A percentile compares a stretch with the other conserved stretches of the same genome.
phyloP scores from a whole-genome alignment of 768 basidiomycete species.

The Lentinula edodes region DNA sequence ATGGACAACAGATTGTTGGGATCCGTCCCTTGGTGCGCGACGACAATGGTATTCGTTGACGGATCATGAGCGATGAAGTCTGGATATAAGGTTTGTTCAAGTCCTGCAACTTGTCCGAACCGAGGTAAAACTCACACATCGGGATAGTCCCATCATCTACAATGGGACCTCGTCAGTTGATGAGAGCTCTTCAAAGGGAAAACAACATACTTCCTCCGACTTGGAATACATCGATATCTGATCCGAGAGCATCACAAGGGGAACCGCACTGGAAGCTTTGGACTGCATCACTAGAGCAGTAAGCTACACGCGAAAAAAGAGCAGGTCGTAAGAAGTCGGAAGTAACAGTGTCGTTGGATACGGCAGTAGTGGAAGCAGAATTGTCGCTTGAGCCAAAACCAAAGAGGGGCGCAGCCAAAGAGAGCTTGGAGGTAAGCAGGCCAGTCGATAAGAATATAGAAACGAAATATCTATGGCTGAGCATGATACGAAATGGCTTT shows the following conservation, averaged over 20 bases:
- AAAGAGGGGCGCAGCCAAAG: slow-evolving; percentile 1
- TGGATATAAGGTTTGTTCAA: slow-evolving; percentile 7
- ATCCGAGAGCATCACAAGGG: slow-evolving; percentile 23
- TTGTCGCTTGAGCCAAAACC: slow-evolving; percentile 4
- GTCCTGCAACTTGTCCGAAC: not conserved
- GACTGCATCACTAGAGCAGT: slow-evolving; percentile 28
- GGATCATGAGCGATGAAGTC: slow-evolving; percentile 33
- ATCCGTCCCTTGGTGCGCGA: slow-evolving; percentile 38
- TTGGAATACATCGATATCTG: slow-evolving; percentile 19
- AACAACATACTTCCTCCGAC: slow-evolving; percentile 28
- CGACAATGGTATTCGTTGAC: slow-evolving; percentile 25
- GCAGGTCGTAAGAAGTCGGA: slow-evolving; percentile 22
- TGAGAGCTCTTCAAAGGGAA: not conserved
- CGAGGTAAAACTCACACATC: slow-evolving; percentile 16
- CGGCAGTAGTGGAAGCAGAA: slow-evolving; percentile 4
- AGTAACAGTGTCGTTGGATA: slow-evolving; percentile 7
- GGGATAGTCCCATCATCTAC: slow-evolving; percentile 24
- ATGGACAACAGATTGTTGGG: slow-evolving; percentile 25
- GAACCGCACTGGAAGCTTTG: slow-evolving; percentile 27
- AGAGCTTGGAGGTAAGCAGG: not conserved
- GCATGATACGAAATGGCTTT: not conserved
- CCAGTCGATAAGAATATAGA: not conserved
- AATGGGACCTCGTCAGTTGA: not conserved
- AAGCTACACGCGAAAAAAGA: slow-evolving; percentile 29
- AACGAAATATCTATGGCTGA: not conserved